These are phyloP conservation scores for Tremella mesenterica DNA, from an alignment of 768 basidiomycete genomes.

Conservation along the genomic window DNA sequence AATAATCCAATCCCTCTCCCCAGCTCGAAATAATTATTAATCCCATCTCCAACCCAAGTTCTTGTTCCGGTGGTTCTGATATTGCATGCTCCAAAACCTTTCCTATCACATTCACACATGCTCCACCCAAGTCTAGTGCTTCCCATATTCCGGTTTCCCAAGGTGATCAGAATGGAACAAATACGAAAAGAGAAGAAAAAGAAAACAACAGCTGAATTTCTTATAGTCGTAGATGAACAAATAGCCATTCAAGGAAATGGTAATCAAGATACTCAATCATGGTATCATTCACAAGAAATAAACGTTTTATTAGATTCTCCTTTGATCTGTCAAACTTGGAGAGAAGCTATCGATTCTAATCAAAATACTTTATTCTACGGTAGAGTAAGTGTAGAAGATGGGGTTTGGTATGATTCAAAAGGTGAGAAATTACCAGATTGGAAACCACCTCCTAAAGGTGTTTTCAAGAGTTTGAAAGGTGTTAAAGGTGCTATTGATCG, in stretches of 20 bases:
- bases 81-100: too few relatives aligned
- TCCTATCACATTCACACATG: too few relatives aligned
- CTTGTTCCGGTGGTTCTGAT: too few relatives aligned
- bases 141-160: too few relatives aligned
- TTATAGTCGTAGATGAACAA: slow-evolving; percentile 54
- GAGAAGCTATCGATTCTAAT: slow-evolving; percentile 40
- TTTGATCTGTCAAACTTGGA: slow-evolving; percentile 51
- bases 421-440: slow-evolving; percentile 33
- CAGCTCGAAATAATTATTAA: too few relatives aligned
- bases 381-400: slow-evolving; percentile 47
- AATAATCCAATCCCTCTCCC: too few relatives aligned
- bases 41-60: too few relatives aligned
- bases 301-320: slow-evolving; percentile 55
- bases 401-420: slow-evolving; percentile 52
- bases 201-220: background rate
- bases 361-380: slow-evolving; percentile 52
- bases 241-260: slow-evolving; percentile 61
- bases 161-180: background rate
- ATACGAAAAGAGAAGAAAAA: background rate
- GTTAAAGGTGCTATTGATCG: slow-evolving; percentile 31
- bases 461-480: slow-evolving; percentile 22
- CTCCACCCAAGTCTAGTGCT: too few relatives aligned
- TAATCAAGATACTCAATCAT: slow-evolving; percentile 60
- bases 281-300: slow-evolving; percentile 62
- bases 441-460: slow-evolving; percentile 17